Percentiles rank a stretch among this genome's conserved stretches.
Evolutionary conservation across 2,329 filamentous ascomycete species (phyloP).

Genomic region (Talaromyces marneffei): DNA sequence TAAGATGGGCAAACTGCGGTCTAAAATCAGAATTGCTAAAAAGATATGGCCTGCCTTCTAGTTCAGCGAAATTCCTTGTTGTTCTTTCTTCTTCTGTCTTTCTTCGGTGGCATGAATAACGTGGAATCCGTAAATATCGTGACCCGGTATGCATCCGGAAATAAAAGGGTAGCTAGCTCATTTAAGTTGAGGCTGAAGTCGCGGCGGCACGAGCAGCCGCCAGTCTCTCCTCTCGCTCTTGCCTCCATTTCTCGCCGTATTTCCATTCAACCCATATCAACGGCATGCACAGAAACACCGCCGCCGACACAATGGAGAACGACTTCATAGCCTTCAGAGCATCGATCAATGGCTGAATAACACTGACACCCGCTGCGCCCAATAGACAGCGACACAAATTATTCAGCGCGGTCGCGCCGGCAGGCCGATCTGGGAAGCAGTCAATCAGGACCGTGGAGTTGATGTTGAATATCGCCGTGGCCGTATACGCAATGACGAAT

Average conservation of each 20-base stretch:
- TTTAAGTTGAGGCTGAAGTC: too few species aligned
- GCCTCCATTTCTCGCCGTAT: conserved; percentile 7
- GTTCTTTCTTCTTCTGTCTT: too few species aligned
- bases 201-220: too few species aligned
- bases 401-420: conserved; percentile 5
- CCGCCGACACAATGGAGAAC: background rate
- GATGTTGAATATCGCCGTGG: conserved; percentile 9
- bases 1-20: too few species aligned
- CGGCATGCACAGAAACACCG: conserved; percentile 2
- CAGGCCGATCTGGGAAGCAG: conserved; percentile 2
- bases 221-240: conserved; percentile 4
- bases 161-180: too few species aligned
- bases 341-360: conserved; percentile 8
- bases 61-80: too few species aligned
- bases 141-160: too few species aligned
- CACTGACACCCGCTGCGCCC: conserved; percentile 5
- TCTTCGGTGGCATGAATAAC: too few species aligned
- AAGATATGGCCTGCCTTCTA: too few species aligned
- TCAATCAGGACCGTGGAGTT: conserved; percentile 8
- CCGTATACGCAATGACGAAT: conserved; percentile 6
- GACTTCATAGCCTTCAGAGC: background rate
- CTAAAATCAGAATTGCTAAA: too few species aligned
- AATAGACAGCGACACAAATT: conserved; percentile 3
- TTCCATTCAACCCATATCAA: conserved; percentile 9
- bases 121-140: too few species aligned